Conservation (phyloP, 2,329 filamentous ascomycete genomes). For the Scedosporium minutisporum region DNA sequence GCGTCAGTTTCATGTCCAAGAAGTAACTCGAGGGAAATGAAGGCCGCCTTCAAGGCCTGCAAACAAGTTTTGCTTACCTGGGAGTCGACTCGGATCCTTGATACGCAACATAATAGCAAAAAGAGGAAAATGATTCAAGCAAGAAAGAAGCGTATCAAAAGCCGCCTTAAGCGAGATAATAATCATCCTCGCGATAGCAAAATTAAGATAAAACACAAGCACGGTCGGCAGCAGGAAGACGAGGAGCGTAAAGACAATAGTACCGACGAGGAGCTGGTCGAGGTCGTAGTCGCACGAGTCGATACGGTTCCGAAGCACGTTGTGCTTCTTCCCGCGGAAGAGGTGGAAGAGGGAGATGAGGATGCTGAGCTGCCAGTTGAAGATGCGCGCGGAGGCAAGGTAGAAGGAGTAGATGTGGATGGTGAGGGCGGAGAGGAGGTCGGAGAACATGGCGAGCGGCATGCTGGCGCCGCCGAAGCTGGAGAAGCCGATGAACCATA, state of each 20-base stretch:
- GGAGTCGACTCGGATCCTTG: constrained; percentile 84
- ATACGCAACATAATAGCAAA: constrained; percentile 94
- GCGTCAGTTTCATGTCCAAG: background rate
- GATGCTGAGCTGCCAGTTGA: constrained; percentile 97
- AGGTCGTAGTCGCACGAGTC: constrained; percentile 98
- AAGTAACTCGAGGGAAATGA: background rate
- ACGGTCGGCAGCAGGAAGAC: constrained; percentile 94
- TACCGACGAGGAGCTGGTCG: constrained; percentile 90
- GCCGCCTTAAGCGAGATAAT: constrained; percentile 89
- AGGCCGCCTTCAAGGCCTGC: background rate
- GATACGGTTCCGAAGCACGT: constrained; percentile 91
- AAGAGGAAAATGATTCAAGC: constrained; percentile 92
- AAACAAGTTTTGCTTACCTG: constrained; percentile 39
- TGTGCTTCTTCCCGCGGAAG: constrained; percentile 96
- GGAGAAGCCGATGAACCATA: constrained; percentile 88
- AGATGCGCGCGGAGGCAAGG: constrained; percentile 90
- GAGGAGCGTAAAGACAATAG: constrained; percentile 88
- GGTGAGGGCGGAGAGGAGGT: constrained; percentile 82
- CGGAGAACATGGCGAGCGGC: constrained; percentile 92
- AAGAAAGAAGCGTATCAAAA: constrained; percentile 85
- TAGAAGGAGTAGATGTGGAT: constrained; percentile 98
- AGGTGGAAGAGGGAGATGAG: constrained; percentile 96
- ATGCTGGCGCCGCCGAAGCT: constrained; percentile 94
- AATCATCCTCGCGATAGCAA: constrained; percentile 85
- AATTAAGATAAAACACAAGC: constrained; percentile 92